Conservation (phyloP, 2,329 filamentous ascomycete genomes). For the Herpotrichia juniperi region DNA sequence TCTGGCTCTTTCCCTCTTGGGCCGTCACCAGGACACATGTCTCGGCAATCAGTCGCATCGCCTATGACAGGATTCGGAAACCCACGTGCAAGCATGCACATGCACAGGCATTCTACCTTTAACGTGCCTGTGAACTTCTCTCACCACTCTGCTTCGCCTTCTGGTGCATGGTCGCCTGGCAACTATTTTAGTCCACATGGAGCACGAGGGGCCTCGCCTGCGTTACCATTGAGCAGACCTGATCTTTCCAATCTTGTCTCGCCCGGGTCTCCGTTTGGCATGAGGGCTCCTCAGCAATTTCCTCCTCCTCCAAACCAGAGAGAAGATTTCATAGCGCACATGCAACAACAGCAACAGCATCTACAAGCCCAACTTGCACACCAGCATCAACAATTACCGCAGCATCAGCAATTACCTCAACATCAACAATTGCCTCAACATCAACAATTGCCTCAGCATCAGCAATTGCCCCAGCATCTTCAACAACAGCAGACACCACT, state of each 20-base stretch:
- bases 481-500: slow-evolving; percentile 48
- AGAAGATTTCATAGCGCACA: slow-evolving; percentile 50
- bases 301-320: slow-evolving; percentile 47
- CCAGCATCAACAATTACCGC: slow-evolving; percentile 53
- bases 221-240: slow-evolving; percentile 42
- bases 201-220: slow-evolving; percentile 52
- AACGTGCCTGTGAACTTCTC: slow-evolving; percentile 71
- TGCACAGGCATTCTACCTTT: slow-evolving; percentile 74
- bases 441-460: too few relatives aligned
- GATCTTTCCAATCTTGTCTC: slow-evolving; percentile 44
- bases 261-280: slow-evolving; percentile 67
- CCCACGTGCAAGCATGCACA: slow-evolving; percentile 60
- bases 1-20: slow-evolving; percentile 64
- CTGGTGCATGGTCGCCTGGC: slow-evolving; percentile 49
- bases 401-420: slow-evolving; percentile 55
- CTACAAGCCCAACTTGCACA: slow-evolving; percentile 60
- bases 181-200: slow-evolving; percentile 46
- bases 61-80: slow-evolving; percentile 71
- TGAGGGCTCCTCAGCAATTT: slow-evolving; percentile 49
- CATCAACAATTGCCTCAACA: slow-evolving; percentile 48
- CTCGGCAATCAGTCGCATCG: slow-evolving; percentile 69
- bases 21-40: slow-evolving; percentile 62
- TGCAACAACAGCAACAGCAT: slow-evolving; percentile 52
- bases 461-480: slow-evolving; percentile 58
- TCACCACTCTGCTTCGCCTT: slow-evolving; percentile 64